A percentile compares a stretch with the other conserved stretches of the same genome.
These are phyloP conservation scores for Glonium stellatum DNA, from an alignment of 495 filamentous ascomycete genomes.

Conservation along the genomic window DNA sequence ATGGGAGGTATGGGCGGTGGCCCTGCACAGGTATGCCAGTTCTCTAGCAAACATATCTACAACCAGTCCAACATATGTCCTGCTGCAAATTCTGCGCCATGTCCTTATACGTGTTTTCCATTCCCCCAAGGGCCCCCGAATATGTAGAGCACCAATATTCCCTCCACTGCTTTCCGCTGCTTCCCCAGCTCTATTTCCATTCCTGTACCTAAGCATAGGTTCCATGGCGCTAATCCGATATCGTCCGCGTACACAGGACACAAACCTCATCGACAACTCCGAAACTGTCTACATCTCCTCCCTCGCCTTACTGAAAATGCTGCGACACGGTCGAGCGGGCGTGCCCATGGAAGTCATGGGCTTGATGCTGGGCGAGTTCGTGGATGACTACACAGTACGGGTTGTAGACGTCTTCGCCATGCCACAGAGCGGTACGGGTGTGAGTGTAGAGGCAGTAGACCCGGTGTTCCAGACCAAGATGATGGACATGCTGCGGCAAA, in stretches of 20 bases:
- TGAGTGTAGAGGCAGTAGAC: constrained; percentile 97
- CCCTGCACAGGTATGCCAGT: constrained; percentile 64
- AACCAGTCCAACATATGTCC: constrained; percentile 3
- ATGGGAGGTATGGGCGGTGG: constrained; percentile 65
- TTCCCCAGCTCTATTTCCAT: background rate
- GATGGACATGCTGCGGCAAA: constrained; percentile 99
- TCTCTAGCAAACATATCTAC: constrained; percentile 23
- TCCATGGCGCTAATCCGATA: background rate
- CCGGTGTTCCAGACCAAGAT: constrained; percentile 98
- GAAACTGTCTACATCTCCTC: constrained; percentile 99
- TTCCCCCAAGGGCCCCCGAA: background rate
- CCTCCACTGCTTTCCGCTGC: background rate
- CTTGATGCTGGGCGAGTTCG: constrained; percentile 96
- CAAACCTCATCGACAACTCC: constrained; percentile 91
- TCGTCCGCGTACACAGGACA: constrained; percentile 54
- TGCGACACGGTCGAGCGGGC: constrained; percentile 91
- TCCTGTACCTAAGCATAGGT: background rate
- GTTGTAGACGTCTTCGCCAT: constrained; percentile 98
- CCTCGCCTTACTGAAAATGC: constrained; percentile 94
- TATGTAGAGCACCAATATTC: background rate
- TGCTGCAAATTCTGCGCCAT: background rate
- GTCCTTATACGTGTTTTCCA: background rate
- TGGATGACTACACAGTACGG: constrained; percentile 96
- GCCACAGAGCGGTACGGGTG: constrained; percentile 98
- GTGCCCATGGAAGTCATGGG: constrained; percentile 99